Evolutionary conservation across 2,329 filamentous ascomycete genomes (phyloP).

Genomic region (Sphaerostilbella broomeana): DNA sequence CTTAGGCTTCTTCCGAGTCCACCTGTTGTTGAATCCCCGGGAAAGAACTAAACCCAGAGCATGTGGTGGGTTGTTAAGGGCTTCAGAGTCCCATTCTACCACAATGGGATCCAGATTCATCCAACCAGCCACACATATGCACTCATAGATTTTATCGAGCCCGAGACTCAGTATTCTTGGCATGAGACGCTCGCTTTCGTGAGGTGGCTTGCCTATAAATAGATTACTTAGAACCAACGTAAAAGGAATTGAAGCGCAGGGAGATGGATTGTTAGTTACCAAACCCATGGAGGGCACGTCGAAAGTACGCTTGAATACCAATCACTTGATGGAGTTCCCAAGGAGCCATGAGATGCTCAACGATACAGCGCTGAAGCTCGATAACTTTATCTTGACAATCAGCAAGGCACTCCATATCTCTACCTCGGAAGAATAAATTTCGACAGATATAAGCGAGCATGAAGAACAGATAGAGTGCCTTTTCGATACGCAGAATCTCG

Average conservation of each 20-base stretch:
- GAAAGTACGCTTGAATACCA: slow-evolving; percentile 9
- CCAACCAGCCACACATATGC: slow-evolving; percentile 1
- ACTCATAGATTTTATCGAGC: slow-evolving; percentile 10
- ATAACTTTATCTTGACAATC: background rate
- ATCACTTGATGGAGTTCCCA: slow-evolving; percentile 16
- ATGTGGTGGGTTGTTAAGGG: background rate
- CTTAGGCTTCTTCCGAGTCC: slow-evolving; percentile 8
- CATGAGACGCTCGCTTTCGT: slow-evolving; percentile 9
- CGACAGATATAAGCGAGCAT: slow-evolving; percentile 29
- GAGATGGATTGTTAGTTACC: too few species aligned
- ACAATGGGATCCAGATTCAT: background rate
- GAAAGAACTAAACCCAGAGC: slow-evolving; percentile 13
- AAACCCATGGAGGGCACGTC: slow-evolving; percentile 6
- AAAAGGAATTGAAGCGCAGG: too few species aligned
- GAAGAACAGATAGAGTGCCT: too few species aligned
- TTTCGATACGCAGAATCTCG: too few species aligned
- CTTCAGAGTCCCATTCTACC: background rate
- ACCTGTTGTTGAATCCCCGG: slow-evolving; percentile 6
- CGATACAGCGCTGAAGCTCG: slow-evolving; percentile 3
- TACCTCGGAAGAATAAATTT: slow-evolving; percentile 57
- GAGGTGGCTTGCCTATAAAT: slow-evolving; percentile 1
- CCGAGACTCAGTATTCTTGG: slow-evolving; percentile 9
- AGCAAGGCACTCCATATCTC: background rate
- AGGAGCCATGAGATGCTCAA: slow-evolving; percentile 7
- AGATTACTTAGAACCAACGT: background rate